Evolutionary conservation across 2,329 filamentous ascomycete genomes (phyloP), one percentile per base, ranked within the genome.

Genomic region (Aspergillus proliferans): DNA sequence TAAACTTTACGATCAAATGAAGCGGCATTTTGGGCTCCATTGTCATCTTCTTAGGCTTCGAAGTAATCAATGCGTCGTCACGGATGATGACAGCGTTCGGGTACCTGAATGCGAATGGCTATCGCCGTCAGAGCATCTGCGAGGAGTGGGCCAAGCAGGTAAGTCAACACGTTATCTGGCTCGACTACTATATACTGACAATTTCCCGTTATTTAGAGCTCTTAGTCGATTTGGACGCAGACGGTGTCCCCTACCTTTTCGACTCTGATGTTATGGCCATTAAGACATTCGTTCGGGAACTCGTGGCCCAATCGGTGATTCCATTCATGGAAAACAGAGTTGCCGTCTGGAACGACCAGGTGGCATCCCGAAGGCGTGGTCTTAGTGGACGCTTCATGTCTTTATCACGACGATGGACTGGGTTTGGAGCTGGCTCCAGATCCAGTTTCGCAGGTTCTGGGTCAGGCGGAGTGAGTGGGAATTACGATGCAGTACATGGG

Each of bases 1-100:
- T 68, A 82, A 84, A 15, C 76, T 97, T 24, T 98, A 95, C 68
- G 93, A 98, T 59, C 89, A 96, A 68, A 98, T 98, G 94, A 98
- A 97, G 71, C 84, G 93, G n/a, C 89, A 96, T 70, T 88, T 98
- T 55, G 93, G 93, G 1, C 75, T 97, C 43, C 91, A 98, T 69
- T 98, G 93, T 65, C 93, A 98, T 70, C 77, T 98, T 9, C 76
- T 98, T 30, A 79, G 94, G 54, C 74, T 98, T 45, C 82, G 92
- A 58, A 94, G 88, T 61, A 86, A 83, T 34, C 87, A 90, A 64
- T 92, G 89, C 67, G 85, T 88, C 33, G 83, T 91, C 54, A 91
- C 89, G 1, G 93, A 97, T 66, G 91, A 96, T 65, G 92, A 97
- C 63, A 92, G 88, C 61, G 82, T 89, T 59, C 82, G 84, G 46